Base-by-base conservation (phyloP, 495 filamentous ascomycete genomes). In the Neurospora tetraspora region DNA sequence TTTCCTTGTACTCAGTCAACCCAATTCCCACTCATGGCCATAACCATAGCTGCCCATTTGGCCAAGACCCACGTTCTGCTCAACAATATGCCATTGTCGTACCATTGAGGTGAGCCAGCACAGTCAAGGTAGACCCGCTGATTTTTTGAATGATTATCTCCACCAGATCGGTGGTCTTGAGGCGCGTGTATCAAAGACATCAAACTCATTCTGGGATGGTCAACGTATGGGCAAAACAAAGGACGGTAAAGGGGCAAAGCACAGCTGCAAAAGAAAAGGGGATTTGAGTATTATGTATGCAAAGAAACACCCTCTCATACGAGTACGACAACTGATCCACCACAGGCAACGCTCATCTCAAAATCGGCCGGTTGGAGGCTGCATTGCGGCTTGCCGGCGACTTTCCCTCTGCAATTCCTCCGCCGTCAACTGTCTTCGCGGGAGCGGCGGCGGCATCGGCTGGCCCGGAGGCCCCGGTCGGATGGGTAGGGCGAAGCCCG, bases 401-500 rank as follows among this genome's bases (percentile, higher is more conserved):
- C 43, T 74, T n/a, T 78, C 73, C 45, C 74, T 74, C 23, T 59
- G 74, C 27, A 72, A 36, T 5, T 76, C 76, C 36, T 76, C 77
- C 18, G 68, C 23, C 18, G 75, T 71, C 20, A 72, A n/a, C 45
- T 84, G 83, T 75, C 84, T 85, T 73, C 81, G 80, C 42, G 82
- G 83, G 9, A 81, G 83, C 65, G 84, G 82, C 37, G 85, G 84
- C 31, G 84, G 84, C 53, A 83, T 77, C 34, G 80, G 78, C 11
- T 81, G 81, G 37, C 79, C 81, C 4, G 83, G 80, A 34, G 84
- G 82, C 59, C 79, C 84, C 65, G 86, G 83, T 42, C 86, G 82
- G 43, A 88, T 81, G 14, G 86, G 84, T 16, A 88, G 77, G 37
- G 80, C 83, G 34, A 86, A 86, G n/a, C 23, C 53, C 71, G 71